Percentiles rank a stretch among this genome's conserved stretches.
phyloP scores from a whole-genome alignment of 2,329 filamentous ascomycete species.

The Aureobasidium lini region DNA sequence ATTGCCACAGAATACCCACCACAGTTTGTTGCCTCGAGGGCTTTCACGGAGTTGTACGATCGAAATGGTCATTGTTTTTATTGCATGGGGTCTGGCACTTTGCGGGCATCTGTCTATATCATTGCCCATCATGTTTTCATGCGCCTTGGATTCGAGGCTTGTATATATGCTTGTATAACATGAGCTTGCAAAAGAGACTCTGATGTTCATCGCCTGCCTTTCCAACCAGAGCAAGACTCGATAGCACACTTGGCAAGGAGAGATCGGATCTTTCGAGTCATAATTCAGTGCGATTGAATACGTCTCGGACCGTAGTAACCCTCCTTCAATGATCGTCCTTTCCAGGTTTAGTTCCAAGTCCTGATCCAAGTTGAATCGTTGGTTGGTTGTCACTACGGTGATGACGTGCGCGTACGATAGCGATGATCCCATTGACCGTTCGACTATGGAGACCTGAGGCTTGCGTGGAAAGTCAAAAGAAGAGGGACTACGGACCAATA shows the following conservation, averaged over 20 bases:
- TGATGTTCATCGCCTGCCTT: too few relatives aligned
- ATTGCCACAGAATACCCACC: background rate
- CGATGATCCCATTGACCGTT: background rate
- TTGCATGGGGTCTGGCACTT: background rate
- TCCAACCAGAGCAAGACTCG: too few relatives aligned
- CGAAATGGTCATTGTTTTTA: background rate
- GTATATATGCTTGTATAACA: background rate
- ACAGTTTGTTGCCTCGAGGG: background rate
- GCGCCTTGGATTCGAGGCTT: background rate
- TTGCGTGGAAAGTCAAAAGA: background rate
- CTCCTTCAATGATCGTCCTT: background rate
- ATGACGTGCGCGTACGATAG: background rate
- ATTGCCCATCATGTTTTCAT: background rate
- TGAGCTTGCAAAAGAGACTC: background rate
- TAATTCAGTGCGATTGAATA: too few relatives aligned
- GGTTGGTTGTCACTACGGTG: background rate
- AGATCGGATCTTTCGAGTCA: background rate
- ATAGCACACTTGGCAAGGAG: too few relatives aligned
- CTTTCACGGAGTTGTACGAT: background rate
- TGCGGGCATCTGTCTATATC: background rate
- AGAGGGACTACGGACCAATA: background rate
- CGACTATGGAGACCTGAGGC: background rate
- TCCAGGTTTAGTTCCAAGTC: too few relatives aligned
- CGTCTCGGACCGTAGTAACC: background rate
- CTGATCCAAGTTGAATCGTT: too few relatives aligned